Conservation (phyloP, 176 grass and related monocot genomes). For the Triticum dicoccoides region DNA sequence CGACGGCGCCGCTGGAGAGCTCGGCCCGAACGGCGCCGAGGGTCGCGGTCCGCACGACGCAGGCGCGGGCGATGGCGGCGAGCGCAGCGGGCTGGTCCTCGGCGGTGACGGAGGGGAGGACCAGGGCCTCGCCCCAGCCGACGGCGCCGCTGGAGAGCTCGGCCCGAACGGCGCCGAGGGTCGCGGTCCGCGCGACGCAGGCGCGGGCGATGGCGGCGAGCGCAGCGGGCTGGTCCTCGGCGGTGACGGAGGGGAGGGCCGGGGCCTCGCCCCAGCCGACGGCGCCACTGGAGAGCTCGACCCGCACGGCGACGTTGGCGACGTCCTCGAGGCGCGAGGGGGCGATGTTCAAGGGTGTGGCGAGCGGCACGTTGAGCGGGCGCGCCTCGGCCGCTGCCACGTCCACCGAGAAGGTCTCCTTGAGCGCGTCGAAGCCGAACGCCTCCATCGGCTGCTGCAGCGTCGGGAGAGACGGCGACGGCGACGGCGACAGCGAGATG, state of each 20-base stretch:
- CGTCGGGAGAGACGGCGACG: not conserved
- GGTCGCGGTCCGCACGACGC: conserved; percentile 26
- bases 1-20: not conserved
- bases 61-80: conserved; percentile 39
- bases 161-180: too few species aligned
- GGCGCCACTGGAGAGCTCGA: conserved; percentile 29
- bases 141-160: conserved; percentile 63
- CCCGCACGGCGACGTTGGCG: conserved; percentile 71
- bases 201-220: too few species aligned
- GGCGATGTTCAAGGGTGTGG: conserved; percentile 88
- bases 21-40: conserved; percentile 81
- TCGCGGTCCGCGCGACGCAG: too few species aligned
- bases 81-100: conserved; percentile 83
- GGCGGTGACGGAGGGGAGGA: conserved; percentile 78
- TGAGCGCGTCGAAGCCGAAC: conserved; percentile 72
- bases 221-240: too few species aligned
- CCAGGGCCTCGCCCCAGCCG: conserved; percentile 80
- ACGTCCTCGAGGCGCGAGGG: conserved; percentile 68
- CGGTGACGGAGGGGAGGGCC: too few species aligned
- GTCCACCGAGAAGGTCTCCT: conserved; percentile 76
- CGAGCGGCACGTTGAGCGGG: conserved; percentile 73
- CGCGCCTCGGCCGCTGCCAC: conserved; percentile 68
- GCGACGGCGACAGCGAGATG: conserved; percentile 7
- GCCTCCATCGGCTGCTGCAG: not conserved
- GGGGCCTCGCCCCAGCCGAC: too few species aligned